phyloP scores from a whole-genome alignment of 768 basidiomycete species.

The Lactifluus piperatus region DNA sequence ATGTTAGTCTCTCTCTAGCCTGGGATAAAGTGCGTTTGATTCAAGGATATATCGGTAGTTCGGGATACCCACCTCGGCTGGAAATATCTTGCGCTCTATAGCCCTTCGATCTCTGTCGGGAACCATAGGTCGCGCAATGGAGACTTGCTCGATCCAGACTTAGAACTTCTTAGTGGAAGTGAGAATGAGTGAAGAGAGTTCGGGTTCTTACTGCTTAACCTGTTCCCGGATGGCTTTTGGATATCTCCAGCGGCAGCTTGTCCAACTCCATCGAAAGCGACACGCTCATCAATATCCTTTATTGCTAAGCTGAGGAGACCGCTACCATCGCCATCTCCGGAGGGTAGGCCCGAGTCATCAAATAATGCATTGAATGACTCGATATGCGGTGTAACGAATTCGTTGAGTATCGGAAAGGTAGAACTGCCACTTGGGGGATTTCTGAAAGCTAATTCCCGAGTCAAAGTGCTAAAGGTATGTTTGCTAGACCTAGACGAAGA shows the following conservation, averaged over 20 bases:
- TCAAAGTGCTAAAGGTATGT: slow-evolving; percentile 71
- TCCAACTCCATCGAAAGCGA: slow-evolving; percentile 81
- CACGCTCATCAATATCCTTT: slow-evolving; percentile 81
- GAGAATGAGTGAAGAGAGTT: slow-evolving; percentile 9
- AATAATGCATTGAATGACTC: slow-evolving; percentile 96
- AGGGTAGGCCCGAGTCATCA: slow-evolving; percentile 78
- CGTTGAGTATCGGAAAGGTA: slow-evolving; percentile 75
- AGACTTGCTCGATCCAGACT: slow-evolving; percentile 90
- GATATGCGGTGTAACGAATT: slow-evolving; percentile 89
- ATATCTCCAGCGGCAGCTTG: slow-evolving; percentile 44
- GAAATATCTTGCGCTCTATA: slow-evolving; percentile 72
- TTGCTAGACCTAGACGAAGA: no score
- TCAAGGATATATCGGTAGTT: background rate
- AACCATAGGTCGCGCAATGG: slow-evolving; percentile 78
- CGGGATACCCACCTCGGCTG: slow-evolving; percentile 60
- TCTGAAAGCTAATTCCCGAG: slow-evolving; percentile 69
- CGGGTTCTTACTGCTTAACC: slow-evolving; percentile 63
- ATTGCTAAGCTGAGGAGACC: slow-evolving; percentile 74
- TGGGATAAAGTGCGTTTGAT: slow-evolving; percentile 26
- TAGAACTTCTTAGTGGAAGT: slow-evolving; percentile 15
- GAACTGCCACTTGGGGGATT: slow-evolving; percentile 62
- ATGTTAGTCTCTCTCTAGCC: slow-evolving; percentile 89
- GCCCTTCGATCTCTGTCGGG: slow-evolving; percentile 73
- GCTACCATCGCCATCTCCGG: slow-evolving; percentile 64
- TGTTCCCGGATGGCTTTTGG: slow-evolving; percentile 63